phyloP scores from a whole-genome alignment of 2,329 filamentous ascomycete species.

The Hypoxylon sp. region DNA sequence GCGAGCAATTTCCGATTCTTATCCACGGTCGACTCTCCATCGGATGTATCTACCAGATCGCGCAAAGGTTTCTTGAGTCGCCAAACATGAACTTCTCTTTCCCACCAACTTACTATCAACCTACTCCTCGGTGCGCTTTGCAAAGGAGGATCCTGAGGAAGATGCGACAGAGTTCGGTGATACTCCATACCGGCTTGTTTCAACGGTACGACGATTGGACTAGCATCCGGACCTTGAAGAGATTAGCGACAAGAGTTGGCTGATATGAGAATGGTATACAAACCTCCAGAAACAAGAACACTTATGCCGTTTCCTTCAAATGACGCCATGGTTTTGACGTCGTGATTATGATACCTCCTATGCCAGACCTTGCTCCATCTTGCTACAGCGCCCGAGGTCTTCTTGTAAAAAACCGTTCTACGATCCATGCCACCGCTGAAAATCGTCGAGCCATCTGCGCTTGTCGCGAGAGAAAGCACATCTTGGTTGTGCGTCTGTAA shows the following conservation, averaged over 20 bases:
- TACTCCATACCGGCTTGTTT: constrained; percentile 80
- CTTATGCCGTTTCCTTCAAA: constrained; percentile 87
- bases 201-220: constrained; percentile 82
- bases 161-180: constrained; percentile 80
- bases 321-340: constrained; percentile 92
- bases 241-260: constrained; percentile 48
- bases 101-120: constrained; percentile 91
- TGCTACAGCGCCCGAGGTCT: constrained; percentile 64
- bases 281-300: constrained; percentile 90
- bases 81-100: constrained; percentile 87
- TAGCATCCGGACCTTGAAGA: constrained; percentile 78
- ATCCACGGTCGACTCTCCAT: constrained; percentile 54
- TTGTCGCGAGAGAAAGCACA: constrained; percentile 85
- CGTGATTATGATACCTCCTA: constrained; percentile 86
- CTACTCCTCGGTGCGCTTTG: constrained; percentile 76
- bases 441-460: constrained; percentile 80
- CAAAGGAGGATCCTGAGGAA: constrained; percentile 81
- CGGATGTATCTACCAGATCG: constrained; percentile 55
- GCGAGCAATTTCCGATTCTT: constrained; percentile 72
- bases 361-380: constrained; percentile 90
- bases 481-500: constrained; percentile 90
- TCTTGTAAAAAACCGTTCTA: constrained; percentile 83
- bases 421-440: constrained; percentile 93
- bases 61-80: constrained; percentile 58
- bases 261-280: constrained; percentile 40